Evolutionary conservation across 1,284 basidiomycete genomes (phyloP).

Genomic region (Leucoagaricus sp.): DNA sequence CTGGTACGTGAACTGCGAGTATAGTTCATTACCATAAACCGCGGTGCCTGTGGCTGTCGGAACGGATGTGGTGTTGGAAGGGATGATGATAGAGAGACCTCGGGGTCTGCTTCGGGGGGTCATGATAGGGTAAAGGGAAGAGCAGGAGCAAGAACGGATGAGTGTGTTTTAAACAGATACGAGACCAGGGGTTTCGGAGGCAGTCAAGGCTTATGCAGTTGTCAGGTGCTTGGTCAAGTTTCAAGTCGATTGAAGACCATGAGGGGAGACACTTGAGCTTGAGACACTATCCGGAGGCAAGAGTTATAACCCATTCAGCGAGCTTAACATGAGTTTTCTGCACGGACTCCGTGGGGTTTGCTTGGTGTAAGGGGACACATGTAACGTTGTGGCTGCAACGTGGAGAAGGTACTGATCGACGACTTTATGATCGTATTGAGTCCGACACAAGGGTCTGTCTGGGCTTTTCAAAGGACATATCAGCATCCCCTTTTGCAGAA

Average conservation of each 20-base stretch:
- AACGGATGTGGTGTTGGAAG: constrained; percentile 6
- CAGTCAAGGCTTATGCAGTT: too few relatives aligned
- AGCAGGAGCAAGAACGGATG: neutral
- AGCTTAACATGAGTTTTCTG: constrained; percentile 6
- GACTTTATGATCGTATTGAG: too few relatives aligned
- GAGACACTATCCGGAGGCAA: too few relatives aligned
- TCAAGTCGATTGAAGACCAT: neutral
- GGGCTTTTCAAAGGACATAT: too few relatives aligned
- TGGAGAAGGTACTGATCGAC: neutral
- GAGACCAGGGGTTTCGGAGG: neutral
- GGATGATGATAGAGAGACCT: constrained; percentile 14
- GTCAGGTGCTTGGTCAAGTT: neutral
- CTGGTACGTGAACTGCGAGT: neutral
- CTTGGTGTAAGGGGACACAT: neutral
- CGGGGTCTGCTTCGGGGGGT: neutral
- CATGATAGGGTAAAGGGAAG: neutral
- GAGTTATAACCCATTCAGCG: neutral
- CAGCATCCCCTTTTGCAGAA: too few relatives aligned
- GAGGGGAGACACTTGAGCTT: too few relatives aligned
- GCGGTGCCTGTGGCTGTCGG: constrained; percentile 9
- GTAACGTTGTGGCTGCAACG: neutral
- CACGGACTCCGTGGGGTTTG: constrained; percentile 4
- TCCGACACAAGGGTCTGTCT: too few relatives aligned
- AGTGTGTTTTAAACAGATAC: neutral
- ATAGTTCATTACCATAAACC: constrained; percentile 1